Base-by-base conservation (phyloP, 2,329 filamentous ascomycete genomes). In the Arachnomyces sp. region DNA sequence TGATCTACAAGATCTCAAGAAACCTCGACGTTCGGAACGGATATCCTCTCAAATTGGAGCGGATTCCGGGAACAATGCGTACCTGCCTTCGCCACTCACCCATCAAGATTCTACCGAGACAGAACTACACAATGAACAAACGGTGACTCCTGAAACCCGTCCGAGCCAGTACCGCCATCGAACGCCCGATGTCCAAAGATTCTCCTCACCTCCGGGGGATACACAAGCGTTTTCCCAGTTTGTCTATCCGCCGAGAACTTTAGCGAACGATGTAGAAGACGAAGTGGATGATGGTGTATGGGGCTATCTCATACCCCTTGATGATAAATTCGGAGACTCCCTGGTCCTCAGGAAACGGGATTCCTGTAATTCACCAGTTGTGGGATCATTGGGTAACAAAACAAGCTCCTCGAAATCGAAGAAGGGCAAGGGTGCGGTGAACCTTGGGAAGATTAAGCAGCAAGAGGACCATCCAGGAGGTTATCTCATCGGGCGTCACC, bases 401-500 rank as follows among this genome's bases (percentile, higher is more conserved):
- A 61, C 46, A 49, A 59, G 25, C 52, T 61, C 16, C 62, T 60
- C 36, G 59, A 65, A 43, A n/a, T 45, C 50, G 31, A 57, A 61
- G 40, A 52, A 34, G 47, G 48, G 52, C 62, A 43, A 61, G 63
- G 39, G 65, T 34, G 69, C 71, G 31, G 69, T 82, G 58, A 68
- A 77, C 39, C 62, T 72, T 52, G 59, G 73, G 28, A 77, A 75
- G 41, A 81, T 85, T 60, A 61, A 67, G 38, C 72, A 74, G 18
- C 36, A 45, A 45, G 47, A 77, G 74, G 67, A 78, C 14, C 73
- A 83, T 11, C 81, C 87, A 1, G 82, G 85, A 31, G 92, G 92
- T 21, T 98, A 94, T 59, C 67, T 98, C 40, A 84, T 98, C 47
- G 92, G 92, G 29, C 78, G 92, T 49, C 92, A 98, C 67, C 82